Evolutionary conservation across 306 rosid genomes (phyloP).

Genomic region (Pyrus bretschneideri): DNA sequence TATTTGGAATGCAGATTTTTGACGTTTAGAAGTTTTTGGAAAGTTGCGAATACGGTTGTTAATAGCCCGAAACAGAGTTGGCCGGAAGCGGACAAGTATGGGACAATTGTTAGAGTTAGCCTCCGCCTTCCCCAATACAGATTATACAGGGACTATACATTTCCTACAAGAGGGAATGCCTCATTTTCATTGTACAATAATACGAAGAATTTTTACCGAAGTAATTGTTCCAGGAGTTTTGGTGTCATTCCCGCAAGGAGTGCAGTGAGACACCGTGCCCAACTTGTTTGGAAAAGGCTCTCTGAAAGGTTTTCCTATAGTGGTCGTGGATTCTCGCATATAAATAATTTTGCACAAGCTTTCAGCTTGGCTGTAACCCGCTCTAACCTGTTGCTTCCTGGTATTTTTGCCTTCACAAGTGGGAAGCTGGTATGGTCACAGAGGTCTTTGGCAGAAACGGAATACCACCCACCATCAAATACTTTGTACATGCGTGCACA

Average conservation of each 20-base stretch:
- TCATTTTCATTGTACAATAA: constrained; percentile 36
- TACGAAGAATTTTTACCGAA: constrained; percentile 25
- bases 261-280: constrained; percentile 41
- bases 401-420: constrained; percentile 64
- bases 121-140: constrained; percentile 42
- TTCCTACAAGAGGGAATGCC: constrained; percentile 31
- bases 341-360: constrained; percentile 76
- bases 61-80: constrained; percentile 31
- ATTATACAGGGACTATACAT: constrained; percentile 31
- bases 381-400: constrained; percentile 70
- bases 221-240: constrained; percentile 30
- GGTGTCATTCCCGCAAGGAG: constrained; percentile 35
- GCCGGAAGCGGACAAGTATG: constrained; percentile 38
- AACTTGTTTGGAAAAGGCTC: constrained; percentile 61
- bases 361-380: constrained; percentile 74
- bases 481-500: constrained; percentile 60
- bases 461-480: constrained; percentile 43
- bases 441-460: constrained; percentile 37
- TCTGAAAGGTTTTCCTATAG: constrained; percentile 40
- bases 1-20: constrained; percentile 51
- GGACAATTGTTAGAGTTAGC: constrained; percentile 37
- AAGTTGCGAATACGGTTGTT: constrained; percentile 35
- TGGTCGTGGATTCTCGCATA: constrained; percentile 36
- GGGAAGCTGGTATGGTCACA: constrained; percentile 85
- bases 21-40: constrained; percentile 50